These are phyloP conservation scores for Achlya hypogyna DNA, from an alignment of 352 stramenopile genomes.

Conservation along the genomic window DNA sequence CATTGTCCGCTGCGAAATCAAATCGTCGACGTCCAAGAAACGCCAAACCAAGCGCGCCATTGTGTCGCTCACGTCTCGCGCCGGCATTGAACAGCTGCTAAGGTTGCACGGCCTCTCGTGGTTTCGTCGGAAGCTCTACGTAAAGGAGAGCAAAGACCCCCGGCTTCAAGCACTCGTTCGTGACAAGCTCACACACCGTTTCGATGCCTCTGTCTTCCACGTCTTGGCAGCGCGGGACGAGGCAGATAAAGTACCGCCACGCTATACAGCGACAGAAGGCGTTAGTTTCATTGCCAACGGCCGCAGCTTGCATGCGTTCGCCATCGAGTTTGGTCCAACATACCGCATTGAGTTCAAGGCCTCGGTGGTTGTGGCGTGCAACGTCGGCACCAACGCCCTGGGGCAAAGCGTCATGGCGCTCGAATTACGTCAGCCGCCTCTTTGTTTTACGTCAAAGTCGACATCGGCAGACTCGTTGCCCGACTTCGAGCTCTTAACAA, in stretches of 20 bases:
- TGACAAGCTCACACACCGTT: not conserved
- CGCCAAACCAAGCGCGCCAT: not conserved
- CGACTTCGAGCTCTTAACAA: no score
- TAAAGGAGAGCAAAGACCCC: not conserved
- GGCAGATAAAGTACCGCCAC: not conserved
- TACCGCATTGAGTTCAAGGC: slow-evolving; percentile 12
- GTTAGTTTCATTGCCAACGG: not conserved
- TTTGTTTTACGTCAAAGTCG: no score
- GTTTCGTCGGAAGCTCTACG: not conserved
- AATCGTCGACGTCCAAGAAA: not conserved
- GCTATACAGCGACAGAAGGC: not conserved
- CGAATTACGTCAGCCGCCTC: not conserved
- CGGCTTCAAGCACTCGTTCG: not conserved
- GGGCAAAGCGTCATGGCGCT: not conserved
- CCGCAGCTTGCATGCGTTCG: not conserved
- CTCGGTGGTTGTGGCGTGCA: not conserved
- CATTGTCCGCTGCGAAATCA: not conserved
- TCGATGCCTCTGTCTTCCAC: not conserved
- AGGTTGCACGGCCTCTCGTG: not conserved
- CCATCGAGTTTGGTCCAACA: not conserved
- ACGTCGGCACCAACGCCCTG: no score
- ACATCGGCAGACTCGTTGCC: no score
- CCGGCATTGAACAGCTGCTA: not conserved
- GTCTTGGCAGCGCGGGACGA: not conserved
- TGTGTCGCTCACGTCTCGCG: not conserved